Evolutionary conservation across 257 asterid species (phyloP).

Genomic region (Fraxinus cuspidata): DNA sequence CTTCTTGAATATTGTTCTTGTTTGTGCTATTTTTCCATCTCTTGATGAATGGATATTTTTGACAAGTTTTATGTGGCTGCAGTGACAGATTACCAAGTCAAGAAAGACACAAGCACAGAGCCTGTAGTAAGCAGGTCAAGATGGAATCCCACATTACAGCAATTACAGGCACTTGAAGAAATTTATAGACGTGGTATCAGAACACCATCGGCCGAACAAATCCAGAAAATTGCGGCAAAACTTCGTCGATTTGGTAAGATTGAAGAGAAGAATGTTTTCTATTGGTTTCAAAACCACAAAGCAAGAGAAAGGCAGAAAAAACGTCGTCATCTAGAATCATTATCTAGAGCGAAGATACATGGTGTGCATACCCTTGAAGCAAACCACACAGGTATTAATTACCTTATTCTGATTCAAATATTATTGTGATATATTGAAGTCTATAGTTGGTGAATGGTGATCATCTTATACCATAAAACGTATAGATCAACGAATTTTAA

Average conservation of each 20-base stretch:
- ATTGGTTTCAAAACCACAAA: constrained; percentile 84
- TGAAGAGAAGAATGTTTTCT: constrained; percentile 84
- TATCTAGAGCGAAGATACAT: constrained; percentile 19
- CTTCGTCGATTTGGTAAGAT: constrained; percentile 68
- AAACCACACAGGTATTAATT: constrained; percentile 37
- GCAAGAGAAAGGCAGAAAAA: constrained; percentile 82
- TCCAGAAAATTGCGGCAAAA: constrained; percentile 67
- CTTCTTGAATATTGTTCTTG: not conserved
- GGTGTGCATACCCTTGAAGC: constrained; percentile 12
- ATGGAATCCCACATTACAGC: constrained; percentile 95
- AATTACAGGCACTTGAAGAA: constrained; percentile 70
- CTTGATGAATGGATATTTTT: not conserved
- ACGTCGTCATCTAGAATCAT: constrained; percentile 55
- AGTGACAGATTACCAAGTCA: constrained; percentile 24
- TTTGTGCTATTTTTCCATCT: not conserved
- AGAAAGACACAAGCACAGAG: constrained; percentile 24
- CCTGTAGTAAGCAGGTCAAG: constrained; percentile 49
- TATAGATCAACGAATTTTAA: too few relatives aligned
- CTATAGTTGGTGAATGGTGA: too few relatives aligned
- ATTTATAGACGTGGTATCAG: constrained; percentile 65
- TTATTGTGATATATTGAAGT: too few relatives aligned
- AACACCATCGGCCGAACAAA: constrained; percentile 81
- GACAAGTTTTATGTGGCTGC: constrained; percentile 17
- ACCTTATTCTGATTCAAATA: not conserved
- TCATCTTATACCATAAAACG: too few relatives aligned